Evolutionary conservation across 306 rosid genomes (phyloP).

Genomic region (Medicago lupulina): DNA sequence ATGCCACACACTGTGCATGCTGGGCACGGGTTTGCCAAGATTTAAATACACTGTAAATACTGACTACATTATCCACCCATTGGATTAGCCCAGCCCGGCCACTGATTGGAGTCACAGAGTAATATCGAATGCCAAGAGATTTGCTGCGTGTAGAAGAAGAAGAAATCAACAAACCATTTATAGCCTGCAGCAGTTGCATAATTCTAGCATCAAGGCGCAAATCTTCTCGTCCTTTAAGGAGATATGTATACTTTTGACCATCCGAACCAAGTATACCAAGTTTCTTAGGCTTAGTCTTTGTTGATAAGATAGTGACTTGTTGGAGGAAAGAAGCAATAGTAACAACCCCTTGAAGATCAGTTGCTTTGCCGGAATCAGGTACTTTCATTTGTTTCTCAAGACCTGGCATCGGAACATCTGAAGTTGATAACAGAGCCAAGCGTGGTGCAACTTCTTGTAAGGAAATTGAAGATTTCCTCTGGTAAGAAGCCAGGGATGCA

Average conservation of each 20-base stretch:
- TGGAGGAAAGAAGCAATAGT: constrained; percentile 85
- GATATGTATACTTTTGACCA: constrained; percentile 91
- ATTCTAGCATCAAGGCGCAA: constrained; percentile 96
- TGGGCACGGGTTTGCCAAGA: constrained; percentile 94
- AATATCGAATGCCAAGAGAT: constrained; percentile 80
- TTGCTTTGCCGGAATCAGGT: constrained; percentile 62
- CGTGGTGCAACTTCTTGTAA: constrained; percentile 87
- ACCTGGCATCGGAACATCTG: constrained; percentile 98
- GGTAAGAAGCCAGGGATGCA: constrained; percentile 88
- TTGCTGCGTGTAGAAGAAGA: constrained; percentile 77
- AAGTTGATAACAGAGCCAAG: constrained; percentile 75
- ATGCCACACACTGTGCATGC: constrained; percentile 70
- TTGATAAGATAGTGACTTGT: constrained; percentile 79
- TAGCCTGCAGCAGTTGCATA: constrained; percentile 93
- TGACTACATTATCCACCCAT: constrained; percentile 91
- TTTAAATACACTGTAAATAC: constrained; percentile 91
- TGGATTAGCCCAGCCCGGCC: constrained; percentile 96
- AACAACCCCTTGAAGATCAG: constrained; percentile 70
- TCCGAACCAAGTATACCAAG: constrained; percentile 87
- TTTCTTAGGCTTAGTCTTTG: constrained; percentile 97
- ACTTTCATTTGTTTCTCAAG: constrained; percentile 78
- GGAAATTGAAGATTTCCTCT: constrained; percentile 88
- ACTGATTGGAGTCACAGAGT: constrained; percentile 97
- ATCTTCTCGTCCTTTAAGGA: constrained; percentile 96
- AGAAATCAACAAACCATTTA: constrained; percentile 83